These are phyloP conservation scores for Citrus hindsii DNA, from an alignment of 345 rosid species.

Conservation along the genomic window DNA sequence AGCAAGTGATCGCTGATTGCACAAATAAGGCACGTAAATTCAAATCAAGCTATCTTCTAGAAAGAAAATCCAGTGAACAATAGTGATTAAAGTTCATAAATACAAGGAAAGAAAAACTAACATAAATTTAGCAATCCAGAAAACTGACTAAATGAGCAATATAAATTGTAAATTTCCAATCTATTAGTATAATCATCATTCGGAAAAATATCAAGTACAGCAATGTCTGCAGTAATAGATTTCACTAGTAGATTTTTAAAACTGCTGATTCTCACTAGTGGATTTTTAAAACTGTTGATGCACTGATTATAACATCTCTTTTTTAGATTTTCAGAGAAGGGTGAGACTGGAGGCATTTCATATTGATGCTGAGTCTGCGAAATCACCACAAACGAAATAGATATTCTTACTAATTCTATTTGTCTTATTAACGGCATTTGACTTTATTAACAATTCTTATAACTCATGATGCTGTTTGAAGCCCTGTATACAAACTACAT, in stretches of 20 bases:
- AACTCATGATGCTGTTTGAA: not conserved
- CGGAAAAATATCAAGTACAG: not conserved
- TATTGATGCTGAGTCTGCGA: not conserved
- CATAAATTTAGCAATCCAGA: not conserved
- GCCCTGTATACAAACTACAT: not conserved
- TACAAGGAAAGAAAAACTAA: constrained; percentile 6
- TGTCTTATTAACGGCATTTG: not conserved
- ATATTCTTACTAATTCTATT: not conserved
- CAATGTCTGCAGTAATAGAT: not conserved
- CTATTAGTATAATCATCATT: not conserved
- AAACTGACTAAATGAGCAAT: constrained; percentile 1
- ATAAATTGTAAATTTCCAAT: not conserved
- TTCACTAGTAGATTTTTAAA: not conserved
- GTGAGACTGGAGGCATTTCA: not conserved
- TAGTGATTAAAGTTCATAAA: not conserved
- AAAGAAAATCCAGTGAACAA: not conserved
- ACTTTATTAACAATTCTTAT: not conserved
- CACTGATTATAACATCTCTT: not conserved
- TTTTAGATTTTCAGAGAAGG: not conserved
- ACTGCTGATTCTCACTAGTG: not conserved
- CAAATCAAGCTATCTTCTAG: constrained; percentile 1
- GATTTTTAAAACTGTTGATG: not conserved
- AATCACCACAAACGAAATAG: not conserved
- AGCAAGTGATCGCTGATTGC: constrained; percentile 80
- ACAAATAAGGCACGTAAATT: constrained; percentile 6